phyloP scores from a whole-genome alignment of 371 early-diverging fungal genomes.

The Mucor plumbeus region DNA sequence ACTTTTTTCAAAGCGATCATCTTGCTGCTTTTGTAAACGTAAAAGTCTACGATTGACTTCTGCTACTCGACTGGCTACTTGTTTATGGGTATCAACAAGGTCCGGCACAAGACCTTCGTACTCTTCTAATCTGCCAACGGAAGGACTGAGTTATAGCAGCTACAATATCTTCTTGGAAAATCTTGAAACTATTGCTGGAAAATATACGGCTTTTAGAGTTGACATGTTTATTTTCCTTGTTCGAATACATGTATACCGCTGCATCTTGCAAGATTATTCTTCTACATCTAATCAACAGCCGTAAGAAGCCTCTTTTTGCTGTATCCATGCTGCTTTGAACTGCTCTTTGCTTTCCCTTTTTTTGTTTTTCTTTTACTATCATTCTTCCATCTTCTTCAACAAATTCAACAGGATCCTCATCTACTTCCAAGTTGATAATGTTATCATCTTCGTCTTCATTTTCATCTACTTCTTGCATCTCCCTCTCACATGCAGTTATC shows the following conservation, averaged over 20 bases:
- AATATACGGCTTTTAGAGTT: too few relatives aligned
- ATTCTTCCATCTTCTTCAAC: constrained; percentile 8
- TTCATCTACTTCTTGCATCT: constrained; percentile 7
- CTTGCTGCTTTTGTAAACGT: too few relatives aligned
- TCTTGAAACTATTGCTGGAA: too few relatives aligned
- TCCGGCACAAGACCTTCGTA: constrained; percentile 14
- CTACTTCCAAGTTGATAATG: too few relatives aligned
- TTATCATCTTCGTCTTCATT: not conserved
- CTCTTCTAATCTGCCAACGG: constrained; percentile 8
- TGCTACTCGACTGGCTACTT: not conserved
- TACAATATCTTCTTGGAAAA: constrained; percentile 7
- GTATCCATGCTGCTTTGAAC: not conserved
- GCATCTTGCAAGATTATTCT: not conserved
- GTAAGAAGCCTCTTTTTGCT: constrained; percentile 10
- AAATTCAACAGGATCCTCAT: not conserved
- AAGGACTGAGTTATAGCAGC: not conserved
- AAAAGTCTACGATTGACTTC: too few relatives aligned
- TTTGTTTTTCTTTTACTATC: not conserved
- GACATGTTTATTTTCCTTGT: constrained; percentile 11
- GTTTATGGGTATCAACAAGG: constrained; percentile 4
- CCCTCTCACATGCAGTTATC: constrained; percentile 2
- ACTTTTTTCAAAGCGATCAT: too few relatives aligned
- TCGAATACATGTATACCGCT: not conserved
- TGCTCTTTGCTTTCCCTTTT: not conserved
- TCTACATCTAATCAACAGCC: constrained; percentile 13